Evolutionary conservation across 2,329 filamentous ascomycete genomes (phyloP), one percentile per base, ranked within the genome.

Genomic region (Xylariales sp.): DNA sequence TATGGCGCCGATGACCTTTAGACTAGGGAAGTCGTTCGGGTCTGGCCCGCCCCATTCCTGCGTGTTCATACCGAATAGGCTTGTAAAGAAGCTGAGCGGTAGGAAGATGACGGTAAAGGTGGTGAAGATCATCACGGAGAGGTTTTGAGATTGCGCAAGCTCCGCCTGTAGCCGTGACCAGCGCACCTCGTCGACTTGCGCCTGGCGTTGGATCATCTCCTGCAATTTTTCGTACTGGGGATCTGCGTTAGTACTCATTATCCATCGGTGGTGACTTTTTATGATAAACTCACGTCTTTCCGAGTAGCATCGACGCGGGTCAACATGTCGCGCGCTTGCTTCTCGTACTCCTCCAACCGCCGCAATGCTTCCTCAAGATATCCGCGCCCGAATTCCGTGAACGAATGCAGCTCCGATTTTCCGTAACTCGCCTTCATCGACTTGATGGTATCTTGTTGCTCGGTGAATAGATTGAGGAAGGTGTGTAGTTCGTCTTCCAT

Each of bases 51-150:
- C 85, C 88, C 88, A 90, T 76, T 90, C 87, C 3, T 77, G 79
- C 2, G 87, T 87, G 72, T 91, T 90, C 84, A 90, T 90, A 61
- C 89, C 88, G 62, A 90, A 90, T 0, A 91, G 75, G 2, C 86
- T 85, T 0, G 88, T 90, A 76, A 91, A 90, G 79, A 91, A 90
- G 18, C 86, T 88, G 5, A 90, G 75, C 0, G 89, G 89, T 1
- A 90, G 78, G 78, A 89, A 90, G 23, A 90, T 88, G 64, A 90
- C 85, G 9, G 86, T 88, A 65, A 88, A 87, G 0, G 83, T 88
- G 8, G 88, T 90, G 76, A 91, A 90, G 69, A 90, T 88, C 85
- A 90, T 88, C 65, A 90, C 85, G 16, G 87, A 87, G 30, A 87
- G 81, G 63, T 87, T 89, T 76, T 90, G 88, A 8, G 85, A 84